These are phyloP conservation scores for Lasiodiplodia gonubiensis DNA, from an alignment of 2,329 filamentous ascomycete species.

Conservation along the genomic window DNA sequence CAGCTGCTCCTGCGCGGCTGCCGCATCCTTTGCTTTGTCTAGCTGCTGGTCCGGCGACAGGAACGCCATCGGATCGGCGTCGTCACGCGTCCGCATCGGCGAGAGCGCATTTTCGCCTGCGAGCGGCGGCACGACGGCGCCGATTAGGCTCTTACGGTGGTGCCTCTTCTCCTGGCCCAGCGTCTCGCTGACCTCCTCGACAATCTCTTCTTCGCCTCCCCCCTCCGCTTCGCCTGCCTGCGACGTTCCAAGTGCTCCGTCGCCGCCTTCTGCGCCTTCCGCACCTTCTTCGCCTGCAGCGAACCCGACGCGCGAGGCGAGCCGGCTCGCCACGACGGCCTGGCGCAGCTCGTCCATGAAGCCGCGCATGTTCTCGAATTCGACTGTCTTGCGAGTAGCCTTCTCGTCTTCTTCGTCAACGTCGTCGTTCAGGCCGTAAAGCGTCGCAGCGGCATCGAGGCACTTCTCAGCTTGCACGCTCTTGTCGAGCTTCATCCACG, in stretches of 20 bases:
- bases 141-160: conserved; percentile 53
- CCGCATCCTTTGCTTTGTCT: conserved; percentile 9
- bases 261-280: conserved; percentile 32
- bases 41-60: conserved; percentile 12
- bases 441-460: conserved; percentile 69
- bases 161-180: conserved; percentile 42
- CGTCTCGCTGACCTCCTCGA: conserved; percentile 46
- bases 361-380: conserved; percentile 59
- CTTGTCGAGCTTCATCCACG: conserved; percentile 80
- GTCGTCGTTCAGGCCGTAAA: conserved; percentile 50
- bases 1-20: conserved; percentile 5
- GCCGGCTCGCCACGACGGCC: conserved; percentile 57
- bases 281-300: conserved; percentile 40
- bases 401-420: conserved; percentile 15
- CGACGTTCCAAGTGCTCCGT: not conserved
- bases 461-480: conserved; percentile 78
- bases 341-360: conserved; percentile 74
- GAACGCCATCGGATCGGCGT: conserved; percentile 28
- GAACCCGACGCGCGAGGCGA: conserved; percentile 47
- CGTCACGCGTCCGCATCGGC: conserved; percentile 36
- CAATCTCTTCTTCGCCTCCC: conserved; percentile 30
- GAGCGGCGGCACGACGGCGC: conserved; percentile 34
- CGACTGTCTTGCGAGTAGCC: conserved; percentile 36
- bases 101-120: conserved; percentile 39
- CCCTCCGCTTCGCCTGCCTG: not conserved